Evolutionary conservation across 1,139 yeast genomes (phyloP), one percentile per base, ranked within the genome.

Genomic region (Waltiozyma sp.): DNA sequence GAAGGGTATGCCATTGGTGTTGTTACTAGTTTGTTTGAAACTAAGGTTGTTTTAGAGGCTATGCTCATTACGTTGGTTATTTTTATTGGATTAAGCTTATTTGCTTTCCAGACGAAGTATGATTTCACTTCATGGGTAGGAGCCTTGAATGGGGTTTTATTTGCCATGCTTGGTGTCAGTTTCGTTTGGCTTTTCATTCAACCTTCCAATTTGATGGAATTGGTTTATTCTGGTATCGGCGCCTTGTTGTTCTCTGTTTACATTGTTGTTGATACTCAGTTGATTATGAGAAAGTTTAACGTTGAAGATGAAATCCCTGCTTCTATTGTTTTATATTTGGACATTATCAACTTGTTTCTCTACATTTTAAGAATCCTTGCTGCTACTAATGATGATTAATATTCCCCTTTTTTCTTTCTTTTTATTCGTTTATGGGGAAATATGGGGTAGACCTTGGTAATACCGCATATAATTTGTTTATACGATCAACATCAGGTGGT

Each of bases 251-350:
- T 87, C 62, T 69, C 83, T 19, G 73, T 80, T 9, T 87, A 83
- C 59, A 74, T 87, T 44, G 63, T 87, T 45, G 76, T 86, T 42
- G 96, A 87, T 60, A 87, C 95, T 24, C 95, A 87, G 63, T 63
- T 77, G 50, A 75, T 91, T 43, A 73, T 87, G 76, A 82, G 85
- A 56, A 81, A 80, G 46, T 82, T 75, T 54, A 84, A 83, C 57
- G 81, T 93, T 47, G 96, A 85, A 51, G 96, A 88, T 54, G 95
- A 86, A 54, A 73, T 89, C 18, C 77, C 83, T 26, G 87, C 94
- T 41, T 77, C 93, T 16, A 77, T 87, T 57, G 67, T 75, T 49
- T 71, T 87, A 47, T 87, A 87, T 61, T 71, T 87, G 68, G 96
- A 87, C 59, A 72, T 87, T 40, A 68, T 87, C 62, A 87, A 87